Evolutionary conservation across 2,329 filamentous ascomycete species (phyloP).

Genomic region (Aspergillus neotritici): DNA sequence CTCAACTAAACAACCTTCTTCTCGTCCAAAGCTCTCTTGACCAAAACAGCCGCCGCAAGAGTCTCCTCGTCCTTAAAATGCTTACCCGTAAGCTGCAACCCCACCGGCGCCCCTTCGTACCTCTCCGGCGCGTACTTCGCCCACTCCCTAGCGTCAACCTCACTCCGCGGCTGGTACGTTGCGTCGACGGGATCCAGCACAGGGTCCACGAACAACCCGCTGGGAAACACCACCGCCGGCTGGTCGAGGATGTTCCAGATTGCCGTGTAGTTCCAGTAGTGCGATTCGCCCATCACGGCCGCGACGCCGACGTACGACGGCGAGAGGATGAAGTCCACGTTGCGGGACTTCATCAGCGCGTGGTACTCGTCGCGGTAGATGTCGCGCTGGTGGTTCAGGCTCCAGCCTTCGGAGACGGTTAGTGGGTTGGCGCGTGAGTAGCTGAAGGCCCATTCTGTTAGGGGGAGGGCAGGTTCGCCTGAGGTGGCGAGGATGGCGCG

Average conservation of each 20-base stretch:
- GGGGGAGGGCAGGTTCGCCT: slow-evolving; percentile 42
- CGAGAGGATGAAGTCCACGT: slow-evolving; percentile 30
- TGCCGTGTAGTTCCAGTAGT: slow-evolving; percentile 34
- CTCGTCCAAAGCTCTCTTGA: slow-evolving; percentile 15
- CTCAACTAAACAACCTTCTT: background rate
- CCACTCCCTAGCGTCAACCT: slow-evolving; percentile 30
- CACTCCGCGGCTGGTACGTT: slow-evolving; percentile 19
- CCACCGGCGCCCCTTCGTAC: slow-evolving; percentile 44
- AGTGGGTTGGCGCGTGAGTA: slow-evolving; percentile 20
- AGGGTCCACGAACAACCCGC: slow-evolving; percentile 24
- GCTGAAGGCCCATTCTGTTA: slow-evolving; percentile 39
- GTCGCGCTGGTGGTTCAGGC: slow-evolving; percentile 23
- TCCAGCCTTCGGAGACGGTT: slow-evolving; percentile 25
- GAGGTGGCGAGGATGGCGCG: slow-evolving; percentile 30
- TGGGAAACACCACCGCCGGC: slow-evolving; percentile 26
- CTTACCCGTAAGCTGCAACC: slow-evolving; percentile 47
- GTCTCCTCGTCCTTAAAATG: slow-evolving; percentile 52
- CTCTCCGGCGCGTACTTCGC: slow-evolving; percentile 26
- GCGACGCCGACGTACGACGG: slow-evolving; percentile 25
- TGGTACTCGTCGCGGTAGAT: slow-evolving; percentile 28
- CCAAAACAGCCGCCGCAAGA: slow-evolving; percentile 26
- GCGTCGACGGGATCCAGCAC: slow-evolving; percentile 19
- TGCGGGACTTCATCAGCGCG: slow-evolving; percentile 23
- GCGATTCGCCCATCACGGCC: slow-evolving; percentile 27
- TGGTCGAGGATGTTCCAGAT: slow-evolving; percentile 31